Conservation (phyloP, 331 rosid genomes). For the Quercus lobata region DNA sequence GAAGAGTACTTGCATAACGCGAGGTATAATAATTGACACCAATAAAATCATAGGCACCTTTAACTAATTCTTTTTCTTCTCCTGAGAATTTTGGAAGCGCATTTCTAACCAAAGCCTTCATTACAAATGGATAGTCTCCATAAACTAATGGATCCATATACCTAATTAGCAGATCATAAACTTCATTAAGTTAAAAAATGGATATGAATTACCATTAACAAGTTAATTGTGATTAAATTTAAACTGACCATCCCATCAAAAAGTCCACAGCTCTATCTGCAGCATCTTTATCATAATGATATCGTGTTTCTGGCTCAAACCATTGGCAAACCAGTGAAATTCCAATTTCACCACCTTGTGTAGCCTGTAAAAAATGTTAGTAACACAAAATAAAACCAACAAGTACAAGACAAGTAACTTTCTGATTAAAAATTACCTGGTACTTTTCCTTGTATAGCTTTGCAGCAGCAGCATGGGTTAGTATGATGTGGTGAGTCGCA, state of each 20-base stretch:
- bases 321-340: not conserved
- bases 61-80: not conserved
- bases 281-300: not conserved
- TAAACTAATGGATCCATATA: not conserved
- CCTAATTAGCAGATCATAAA: not conserved
- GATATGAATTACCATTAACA: not conserved
- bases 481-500: too few species aligned
- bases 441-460: too few species aligned
- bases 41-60: not conserved
- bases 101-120: not conserved
- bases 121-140: not conserved
- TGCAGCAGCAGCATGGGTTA: too few species aligned
- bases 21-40: not conserved
- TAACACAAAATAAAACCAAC: not conserved
- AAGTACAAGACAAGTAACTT: not conserved
- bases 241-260: not conserved
- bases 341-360: not conserved
- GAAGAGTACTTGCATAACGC: not conserved
- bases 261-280: not conserved
- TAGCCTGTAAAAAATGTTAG: not conserved
- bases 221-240: not conserved
- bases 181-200: not conserved
- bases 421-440: not conserved
- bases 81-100: not conserved
- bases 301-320: not conserved